Conservation (phyloP, 805 yeast genomes). For the Kluyveromyces dobzhanskii region DNA sequence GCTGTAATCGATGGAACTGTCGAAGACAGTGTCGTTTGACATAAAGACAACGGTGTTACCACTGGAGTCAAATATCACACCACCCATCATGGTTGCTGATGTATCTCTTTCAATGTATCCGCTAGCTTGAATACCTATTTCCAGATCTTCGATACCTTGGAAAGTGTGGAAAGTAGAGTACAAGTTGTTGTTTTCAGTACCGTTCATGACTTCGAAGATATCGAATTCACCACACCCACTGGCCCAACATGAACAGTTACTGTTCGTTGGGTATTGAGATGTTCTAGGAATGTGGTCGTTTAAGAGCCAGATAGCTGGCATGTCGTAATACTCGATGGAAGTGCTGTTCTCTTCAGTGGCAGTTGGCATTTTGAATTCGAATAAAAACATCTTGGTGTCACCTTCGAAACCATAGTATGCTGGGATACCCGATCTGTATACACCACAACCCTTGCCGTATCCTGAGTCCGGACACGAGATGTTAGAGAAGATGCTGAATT, state of each 20-base stretch:
- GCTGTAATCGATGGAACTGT: constrained; percentile 35
- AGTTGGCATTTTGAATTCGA: constrained; percentile 60
- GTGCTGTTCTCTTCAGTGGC: constrained; percentile 36
- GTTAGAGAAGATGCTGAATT: constrained; percentile 52
- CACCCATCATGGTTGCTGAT: constrained; percentile 50
- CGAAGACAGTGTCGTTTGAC: constrained; percentile 45
- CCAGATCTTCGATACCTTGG: constrained; percentile 54
- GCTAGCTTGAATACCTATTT: constrained; percentile 47
- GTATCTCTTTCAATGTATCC: constrained; percentile 54
- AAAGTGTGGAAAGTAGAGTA: constrained; percentile 67
- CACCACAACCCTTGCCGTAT: constrained; percentile 60
- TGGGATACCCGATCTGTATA: constrained; percentile 64
- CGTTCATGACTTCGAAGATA: constrained; percentile 65
- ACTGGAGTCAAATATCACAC: constrained; percentile 56
- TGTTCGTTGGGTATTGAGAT: constrained; percentile 51
- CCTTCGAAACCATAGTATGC: constrained; percentile 70
- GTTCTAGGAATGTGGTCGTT: constrained; percentile 71
- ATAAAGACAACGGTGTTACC: constrained; percentile 58
- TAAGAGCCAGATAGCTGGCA: constrained; percentile 74
- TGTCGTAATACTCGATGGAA: constrained; percentile 35
- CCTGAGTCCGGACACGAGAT: constrained; percentile 50
- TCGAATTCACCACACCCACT: constrained; percentile 78
- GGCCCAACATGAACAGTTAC: constrained; percentile 67
- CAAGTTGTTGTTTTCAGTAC: constrained; percentile 45
- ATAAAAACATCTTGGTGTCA: constrained; percentile 58